Evolutionary conservation across 495 filamentous ascomycete species (phyloP).

Genomic region (Lepraria neglecta): DNA sequence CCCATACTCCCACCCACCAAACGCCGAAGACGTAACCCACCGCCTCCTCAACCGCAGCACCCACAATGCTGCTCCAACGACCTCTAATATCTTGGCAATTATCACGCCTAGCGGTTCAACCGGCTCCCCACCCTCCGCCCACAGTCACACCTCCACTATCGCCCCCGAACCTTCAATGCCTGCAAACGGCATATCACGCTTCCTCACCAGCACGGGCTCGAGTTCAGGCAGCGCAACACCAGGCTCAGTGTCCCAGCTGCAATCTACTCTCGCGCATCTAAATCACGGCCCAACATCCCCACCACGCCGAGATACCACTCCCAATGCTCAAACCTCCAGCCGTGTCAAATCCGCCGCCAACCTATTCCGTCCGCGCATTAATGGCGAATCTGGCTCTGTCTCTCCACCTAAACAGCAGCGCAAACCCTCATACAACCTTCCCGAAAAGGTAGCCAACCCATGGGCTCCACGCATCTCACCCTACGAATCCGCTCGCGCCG

Average conservation of each 20-base stretch:
- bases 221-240: constrained; percentile 24
- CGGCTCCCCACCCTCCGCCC: constrained; percentile 23
- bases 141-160: constrained; percentile 20
- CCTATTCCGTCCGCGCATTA: constrained; percentile 17
- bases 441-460: not conserved
- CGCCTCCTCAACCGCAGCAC: constrained; percentile 27
- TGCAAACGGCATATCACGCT: constrained; percentile 28
- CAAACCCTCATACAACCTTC: not conserved
- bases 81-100: constrained; percentile 23
- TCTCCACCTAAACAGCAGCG: constrained; percentile 9
- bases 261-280: constrained; percentile 19
- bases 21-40: constrained; percentile 26
- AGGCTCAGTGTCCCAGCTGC: constrained; percentile 25
- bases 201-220: constrained; percentile 21
- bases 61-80: constrained; percentile 16
- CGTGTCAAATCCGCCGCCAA: constrained; percentile 25
- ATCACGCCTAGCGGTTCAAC: constrained; percentile 23
- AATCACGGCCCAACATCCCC: not conserved
- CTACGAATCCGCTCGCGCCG: constrained; percentile 27
- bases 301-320: constrained; percentile 8
- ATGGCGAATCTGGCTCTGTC: not conserved
- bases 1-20: constrained; percentile 19
- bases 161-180: constrained; percentile 25
- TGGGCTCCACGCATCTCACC: constrained; percentile 18
- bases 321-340: constrained; percentile 10